Conservation (phyloP, 2,329 filamentous ascomycete genomes). For the Phialophora verrucosa region DNA sequence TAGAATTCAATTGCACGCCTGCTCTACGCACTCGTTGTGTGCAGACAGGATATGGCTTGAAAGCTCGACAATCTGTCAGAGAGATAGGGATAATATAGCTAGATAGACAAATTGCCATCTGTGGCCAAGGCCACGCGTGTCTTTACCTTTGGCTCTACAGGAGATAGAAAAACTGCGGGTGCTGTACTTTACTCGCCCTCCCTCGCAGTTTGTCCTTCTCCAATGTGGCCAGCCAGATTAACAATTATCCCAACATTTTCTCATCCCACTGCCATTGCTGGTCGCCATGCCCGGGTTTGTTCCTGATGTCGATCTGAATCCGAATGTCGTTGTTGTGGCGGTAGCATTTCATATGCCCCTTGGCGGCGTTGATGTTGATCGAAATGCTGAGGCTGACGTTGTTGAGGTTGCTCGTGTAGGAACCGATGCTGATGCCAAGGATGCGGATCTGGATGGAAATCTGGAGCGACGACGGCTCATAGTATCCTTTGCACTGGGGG, state of each 20-base stretch:
- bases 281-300: background rate
- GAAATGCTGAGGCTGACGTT: background rate
- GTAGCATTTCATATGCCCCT: background rate
- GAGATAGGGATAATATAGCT: background rate
- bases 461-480: background rate
- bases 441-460: background rate
- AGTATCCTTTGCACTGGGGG: background rate
- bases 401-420: constrained; percentile 1
- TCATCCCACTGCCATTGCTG: background rate
- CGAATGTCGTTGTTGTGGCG: background rate
- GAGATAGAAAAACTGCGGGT: background rate
- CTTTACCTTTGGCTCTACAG: background rate
- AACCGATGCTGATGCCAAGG: constrained; percentile 1
- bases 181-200: background rate
- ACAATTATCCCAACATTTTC: background rate
- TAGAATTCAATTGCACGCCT: too few relatives aligned
- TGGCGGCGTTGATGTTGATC: background rate
- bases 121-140: background rate
- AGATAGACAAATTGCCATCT: background rate
- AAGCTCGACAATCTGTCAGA: too few relatives aligned
- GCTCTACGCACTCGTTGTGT: too few relatives aligned
- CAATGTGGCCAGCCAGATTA: background rate
- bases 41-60: too few relatives aligned
- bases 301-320: background rate
- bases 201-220: background rate